These are phyloP conservation scores for Amorphotheca resinae DNA, from an alignment of 495 filamentous ascomycete genomes.

Conservation along the genomic window DNA sequence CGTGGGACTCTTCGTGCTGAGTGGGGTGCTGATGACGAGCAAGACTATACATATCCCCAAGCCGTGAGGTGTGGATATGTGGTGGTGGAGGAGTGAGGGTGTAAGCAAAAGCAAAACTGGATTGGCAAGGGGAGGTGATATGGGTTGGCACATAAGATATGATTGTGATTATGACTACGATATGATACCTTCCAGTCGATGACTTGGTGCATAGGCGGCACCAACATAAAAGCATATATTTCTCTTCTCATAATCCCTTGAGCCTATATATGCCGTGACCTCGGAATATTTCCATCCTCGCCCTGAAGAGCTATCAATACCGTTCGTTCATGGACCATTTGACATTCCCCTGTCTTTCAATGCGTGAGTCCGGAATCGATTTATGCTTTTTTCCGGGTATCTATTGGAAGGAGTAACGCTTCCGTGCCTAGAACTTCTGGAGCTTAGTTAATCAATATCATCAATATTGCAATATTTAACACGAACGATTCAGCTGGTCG, in stretches of 20 bases:
- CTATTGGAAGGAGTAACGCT: no score
- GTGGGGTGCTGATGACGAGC: conserved; percentile 88
- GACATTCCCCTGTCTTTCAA: no score
- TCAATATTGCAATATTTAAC: no score
- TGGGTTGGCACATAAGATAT: neutral
- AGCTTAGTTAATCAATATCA: no score
- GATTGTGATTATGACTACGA: neutral
- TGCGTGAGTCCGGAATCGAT: no score
- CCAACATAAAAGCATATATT: neutral
- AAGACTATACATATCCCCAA: conserved; percentile 95
- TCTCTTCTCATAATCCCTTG: neutral
- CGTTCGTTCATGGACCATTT: no score
- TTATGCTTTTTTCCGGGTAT: no score
- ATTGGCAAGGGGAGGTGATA: neutral
- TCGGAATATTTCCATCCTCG: no score
- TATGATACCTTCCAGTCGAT: conserved; percentile 10
- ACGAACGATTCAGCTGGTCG: no score
- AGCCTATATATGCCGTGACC: no score
- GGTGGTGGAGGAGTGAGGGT: neutral
- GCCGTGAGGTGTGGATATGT: conserved; percentile 36
- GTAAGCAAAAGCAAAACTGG: neutral
- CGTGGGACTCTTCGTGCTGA: conserved; percentile 64
- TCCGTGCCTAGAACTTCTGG: no score
- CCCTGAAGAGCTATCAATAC: no score
- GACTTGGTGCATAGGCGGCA: neutral